These are phyloP conservation scores for Mrakia hoshinonis DNA, from an alignment of 768 basidiomycete species.

Conservation along the genomic window DNA sequence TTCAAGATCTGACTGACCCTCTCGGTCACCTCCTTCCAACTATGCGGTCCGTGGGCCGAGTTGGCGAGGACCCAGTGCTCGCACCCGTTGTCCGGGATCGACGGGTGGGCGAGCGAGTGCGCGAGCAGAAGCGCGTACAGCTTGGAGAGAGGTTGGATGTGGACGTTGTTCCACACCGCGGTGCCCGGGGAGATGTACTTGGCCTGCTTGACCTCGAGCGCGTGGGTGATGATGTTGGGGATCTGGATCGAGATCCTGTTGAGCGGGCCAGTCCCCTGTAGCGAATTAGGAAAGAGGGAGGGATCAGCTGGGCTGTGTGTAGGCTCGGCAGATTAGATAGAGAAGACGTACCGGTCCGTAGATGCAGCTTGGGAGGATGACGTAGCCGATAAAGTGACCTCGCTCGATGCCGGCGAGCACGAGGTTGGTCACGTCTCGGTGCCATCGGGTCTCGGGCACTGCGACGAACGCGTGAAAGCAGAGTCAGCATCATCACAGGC, in stretches of 20 bases:
- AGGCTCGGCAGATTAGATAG: too few relatives aligned
- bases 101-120: constrained; percentile 20
- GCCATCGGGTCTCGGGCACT: constrained; percentile 9
- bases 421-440: constrained; percentile 19
- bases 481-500: background rate
- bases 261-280: constrained; percentile 15
- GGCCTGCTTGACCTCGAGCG: constrained; percentile 2
- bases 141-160: constrained; percentile 4
- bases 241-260: constrained; percentile 17
- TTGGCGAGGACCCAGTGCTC: constrained; percentile 22
- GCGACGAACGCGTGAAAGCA: too few relatives aligned
- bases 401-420: constrained; percentile 22
- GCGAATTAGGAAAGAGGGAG: background rate
- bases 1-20: constrained; percentile 11
- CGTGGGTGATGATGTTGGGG: constrained; percentile 8
- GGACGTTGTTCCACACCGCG: constrained; percentile 21
- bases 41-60: background rate
- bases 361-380: constrained; percentile 27
- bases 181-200: constrained; percentile 14
- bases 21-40: constrained; percentile 14
- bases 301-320: background rate
- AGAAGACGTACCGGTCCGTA: constrained; percentile 15
- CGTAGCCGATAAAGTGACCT: constrained; percentile 26
- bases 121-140: constrained; percentile 18
- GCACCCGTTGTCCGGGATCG: constrained; percentile 5